phyloP scores from a whole-genome alignment of 345 rosid species.

The Arabis alpina region DNA sequence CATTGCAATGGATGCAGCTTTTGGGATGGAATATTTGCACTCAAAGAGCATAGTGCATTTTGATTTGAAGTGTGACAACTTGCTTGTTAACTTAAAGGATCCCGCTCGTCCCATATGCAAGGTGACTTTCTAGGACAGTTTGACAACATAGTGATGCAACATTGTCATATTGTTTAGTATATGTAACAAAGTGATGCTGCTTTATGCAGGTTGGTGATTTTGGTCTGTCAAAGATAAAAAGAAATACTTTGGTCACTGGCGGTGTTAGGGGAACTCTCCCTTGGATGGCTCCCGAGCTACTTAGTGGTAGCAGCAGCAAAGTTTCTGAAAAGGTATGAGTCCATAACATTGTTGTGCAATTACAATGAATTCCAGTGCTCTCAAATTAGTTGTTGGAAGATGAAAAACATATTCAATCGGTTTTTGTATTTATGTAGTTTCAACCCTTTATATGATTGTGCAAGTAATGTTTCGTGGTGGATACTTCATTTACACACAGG shows the following conservation, averaged over 20 bases:
- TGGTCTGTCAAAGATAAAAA: slow-evolving; percentile 83
- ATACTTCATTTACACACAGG: slow-evolving; percentile 49
- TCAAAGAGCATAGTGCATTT: slow-evolving; percentile 98
- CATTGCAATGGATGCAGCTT: slow-evolving; percentile 99
- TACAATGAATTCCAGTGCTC: slow-evolving; percentile 6
- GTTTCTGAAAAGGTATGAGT: slow-evolving; percentile 80
- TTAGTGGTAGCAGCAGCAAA: slow-evolving; percentile 79
- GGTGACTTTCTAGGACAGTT: slow-evolving; percentile 50
- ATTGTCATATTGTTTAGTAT: slow-evolving; percentile 5
- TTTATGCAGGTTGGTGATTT: slow-evolving; percentile 78
- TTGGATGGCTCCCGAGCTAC: slow-evolving; percentile 93
- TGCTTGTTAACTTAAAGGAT: slow-evolving; percentile 98
- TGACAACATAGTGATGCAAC: not conserved
- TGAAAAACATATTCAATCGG: not conserved
- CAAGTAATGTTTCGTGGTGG: slow-evolving; percentile 22
- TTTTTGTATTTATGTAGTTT: not conserved
- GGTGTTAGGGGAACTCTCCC: slow-evolving; percentile 91
- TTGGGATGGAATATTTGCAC: slow-evolving; percentile 99
- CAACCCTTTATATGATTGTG: slow-evolving; percentile 10
- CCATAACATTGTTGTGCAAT: slow-evolving; percentile 23
- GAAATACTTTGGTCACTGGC: slow-evolving; percentile 83
- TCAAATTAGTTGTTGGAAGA: slow-evolving; percentile 18
- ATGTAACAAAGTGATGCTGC: slow-evolving; percentile 25
- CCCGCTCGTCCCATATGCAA: slow-evolving; percentile 96
- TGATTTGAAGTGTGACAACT: slow-evolving; percentile 96